Evolutionary conservation across 2,329 filamentous ascomycete genomes (phyloP).

Genomic region (Fusarium nelsonii): DNA sequence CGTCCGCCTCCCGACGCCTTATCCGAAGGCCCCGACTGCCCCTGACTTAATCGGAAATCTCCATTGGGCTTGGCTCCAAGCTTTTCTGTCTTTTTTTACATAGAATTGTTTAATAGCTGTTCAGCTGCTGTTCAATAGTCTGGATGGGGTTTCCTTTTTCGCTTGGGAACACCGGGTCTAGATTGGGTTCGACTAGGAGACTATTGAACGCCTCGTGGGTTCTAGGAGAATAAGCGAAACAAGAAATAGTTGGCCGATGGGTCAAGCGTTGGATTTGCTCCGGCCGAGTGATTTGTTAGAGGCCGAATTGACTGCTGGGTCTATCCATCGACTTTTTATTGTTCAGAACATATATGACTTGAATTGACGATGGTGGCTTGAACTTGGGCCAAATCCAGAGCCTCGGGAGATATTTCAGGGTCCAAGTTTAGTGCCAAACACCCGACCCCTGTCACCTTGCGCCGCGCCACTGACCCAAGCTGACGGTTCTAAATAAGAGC

Average conservation of each 20-base stretch:
- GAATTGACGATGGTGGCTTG: not conserved
- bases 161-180: not conserved
- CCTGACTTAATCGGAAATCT: constrained; percentile 16
- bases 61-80: not conserved
- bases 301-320: too few relatives aligned
- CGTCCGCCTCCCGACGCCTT: constrained; percentile 12
- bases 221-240: not conserved
- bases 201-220: constrained; percentile 27
- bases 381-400: not conserved
- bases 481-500: not conserved
- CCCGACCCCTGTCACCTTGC: not conserved
- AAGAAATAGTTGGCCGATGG: not conserved
- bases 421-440: not conserved
- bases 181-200: not conserved
- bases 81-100: not conserved
- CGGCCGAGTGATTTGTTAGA: not conserved
- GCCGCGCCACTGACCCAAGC: not conserved
- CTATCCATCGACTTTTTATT: not conserved
- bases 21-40: not conserved
- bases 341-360: not conserved
- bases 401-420: not conserved
- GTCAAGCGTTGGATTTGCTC: not conserved
- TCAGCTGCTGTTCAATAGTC: constrained; percentile 27
- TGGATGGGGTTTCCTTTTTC: constrained; percentile 1
- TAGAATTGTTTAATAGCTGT: constrained; percentile 7